Evolutionary conservation across 139 green algal species (phyloP).

Genomic region (Yamagishiella unicocca): DNA sequence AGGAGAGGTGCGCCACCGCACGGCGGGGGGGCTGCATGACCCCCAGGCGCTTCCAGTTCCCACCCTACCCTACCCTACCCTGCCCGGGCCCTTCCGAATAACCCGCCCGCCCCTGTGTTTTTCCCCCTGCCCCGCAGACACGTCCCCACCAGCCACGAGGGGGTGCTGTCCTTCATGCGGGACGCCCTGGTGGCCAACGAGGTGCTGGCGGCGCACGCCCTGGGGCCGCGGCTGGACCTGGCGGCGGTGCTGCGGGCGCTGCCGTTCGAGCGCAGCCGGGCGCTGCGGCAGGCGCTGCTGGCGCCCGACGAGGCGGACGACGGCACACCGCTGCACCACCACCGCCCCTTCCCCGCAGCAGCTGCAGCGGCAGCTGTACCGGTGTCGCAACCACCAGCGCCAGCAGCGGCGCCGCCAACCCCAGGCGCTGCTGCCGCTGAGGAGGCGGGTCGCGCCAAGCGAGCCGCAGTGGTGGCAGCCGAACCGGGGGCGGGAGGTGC

Average conservation of each 20-base stretch:
- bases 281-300: constrained; percentile 3
- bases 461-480: too few relatives aligned
- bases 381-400: too few relatives aligned
- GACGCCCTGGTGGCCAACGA: constrained; percentile 38
- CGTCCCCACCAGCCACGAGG: constrained; percentile 34
- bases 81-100: too few relatives aligned
- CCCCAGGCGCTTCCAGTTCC: neutral
- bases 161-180: constrained; percentile 38
- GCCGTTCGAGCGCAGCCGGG: constrained; percentile 9
- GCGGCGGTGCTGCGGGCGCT: constrained; percentile 1
- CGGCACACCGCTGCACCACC: neutral
- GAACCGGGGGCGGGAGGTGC: too few relatives aligned
- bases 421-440: neutral
- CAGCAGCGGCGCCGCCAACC: neutral
- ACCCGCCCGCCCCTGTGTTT: neutral
- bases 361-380: neutral
- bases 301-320: neutral
- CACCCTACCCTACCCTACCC: neutral
- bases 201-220: constrained; percentile 23
- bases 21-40: neutral
- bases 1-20: constrained; percentile 19
- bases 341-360: neutral
- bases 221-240: constrained; percentile 1
- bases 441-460: too few relatives aligned
- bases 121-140: neutral